phyloP scores from a whole-genome alignment of 2,329 filamentous ascomycete species.

The Bipolaris victoriae region DNA sequence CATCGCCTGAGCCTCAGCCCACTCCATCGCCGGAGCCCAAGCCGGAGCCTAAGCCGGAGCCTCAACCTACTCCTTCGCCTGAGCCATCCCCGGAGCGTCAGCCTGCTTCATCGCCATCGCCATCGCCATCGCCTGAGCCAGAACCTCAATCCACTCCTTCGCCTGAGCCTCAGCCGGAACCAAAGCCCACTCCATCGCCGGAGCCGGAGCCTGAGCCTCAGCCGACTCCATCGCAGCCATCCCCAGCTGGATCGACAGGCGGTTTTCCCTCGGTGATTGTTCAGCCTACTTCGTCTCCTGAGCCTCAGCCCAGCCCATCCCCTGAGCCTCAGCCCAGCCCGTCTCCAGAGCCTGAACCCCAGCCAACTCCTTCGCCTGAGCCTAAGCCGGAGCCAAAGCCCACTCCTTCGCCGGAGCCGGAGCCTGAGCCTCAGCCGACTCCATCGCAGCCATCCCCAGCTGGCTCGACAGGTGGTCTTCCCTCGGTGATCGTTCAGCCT shows the following conservation, averaged over 20 bases:
- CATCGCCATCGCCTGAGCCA: too few relatives aligned
- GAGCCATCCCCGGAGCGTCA: too few relatives aligned
- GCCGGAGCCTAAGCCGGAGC: too few relatives aligned
- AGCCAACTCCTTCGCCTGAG: too few relatives aligned
- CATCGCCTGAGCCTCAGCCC: too few relatives aligned
- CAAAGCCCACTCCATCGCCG: conserved; percentile 8
- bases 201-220: background rate
- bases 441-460: background rate
- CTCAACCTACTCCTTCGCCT: too few relatives aligned
- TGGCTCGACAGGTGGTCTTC: conserved; percentile 19
- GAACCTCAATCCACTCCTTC: too few relatives aligned
- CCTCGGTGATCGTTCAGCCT: conserved; percentile 11
- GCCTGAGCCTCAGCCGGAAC: too few relatives aligned
- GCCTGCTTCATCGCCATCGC: too few relatives aligned
- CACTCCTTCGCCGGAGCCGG: conserved; percentile 9
- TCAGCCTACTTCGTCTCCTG: conserved; percentile 7
- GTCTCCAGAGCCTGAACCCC: too few relatives aligned
- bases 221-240: background rate
- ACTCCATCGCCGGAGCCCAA: too few relatives aligned
- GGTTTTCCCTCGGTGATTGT: conserved; percentile 12
- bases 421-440: background rate
- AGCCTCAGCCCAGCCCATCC: background rate
- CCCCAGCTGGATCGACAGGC: conserved; percentile 18
- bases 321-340: background rate
- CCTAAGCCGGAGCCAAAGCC: background rate